Evolutionary conservation across 2,329 filamentous ascomycete species (phyloP), one percentile per base, ranked within the genome.

Genomic region (Paracorniculantispora psalliotae): DNA sequence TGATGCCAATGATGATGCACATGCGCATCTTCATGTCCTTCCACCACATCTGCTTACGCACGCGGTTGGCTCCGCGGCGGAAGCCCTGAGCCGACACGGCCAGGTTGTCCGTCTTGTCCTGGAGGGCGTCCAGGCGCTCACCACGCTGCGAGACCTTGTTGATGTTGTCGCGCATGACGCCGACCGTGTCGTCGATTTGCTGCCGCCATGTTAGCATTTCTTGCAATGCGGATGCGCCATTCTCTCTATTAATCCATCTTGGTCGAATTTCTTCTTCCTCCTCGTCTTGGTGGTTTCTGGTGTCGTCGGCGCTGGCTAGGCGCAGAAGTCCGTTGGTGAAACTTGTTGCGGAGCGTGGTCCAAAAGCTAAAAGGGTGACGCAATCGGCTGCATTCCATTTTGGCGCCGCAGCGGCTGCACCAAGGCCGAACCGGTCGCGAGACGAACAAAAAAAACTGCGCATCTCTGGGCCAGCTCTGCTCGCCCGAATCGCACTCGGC

Each of bases 21-120:
- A 97, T 94, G 75, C 94, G 88, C 94, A 99, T 99, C 86, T 97
- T 97, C 91, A 97, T 96, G 72, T 97, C 93, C 84, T 97, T 97
- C 93, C 92, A 97, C 93, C 93, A 97, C 93, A 97, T 97, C 77
- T 96, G 88, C 82, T 92, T 93, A 75, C 94, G 87, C 67, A 99
- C 93, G 69, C 91, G 83, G 81, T 97, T 99, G 76, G 96, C 94
- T 65, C 94, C 93, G 66, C 92, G 88, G 70, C 92, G 91, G 85
- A 99, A 99, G 63, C 91, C 92, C 75, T 96, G 92, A 61, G 94
- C 93, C 37, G 92, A 96, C 63, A 88, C 86, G 61, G 92, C 92
- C 66, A 99, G 83, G 77, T 96, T 96, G 79, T 97, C 87, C 65
- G 90, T 97, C 84, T 96, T 96, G 75, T 94, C 89, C 78, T 96